Conservation (phyloP, 2,329 filamentous ascomycete species). For the Xylariaceae sp. region DNA sequence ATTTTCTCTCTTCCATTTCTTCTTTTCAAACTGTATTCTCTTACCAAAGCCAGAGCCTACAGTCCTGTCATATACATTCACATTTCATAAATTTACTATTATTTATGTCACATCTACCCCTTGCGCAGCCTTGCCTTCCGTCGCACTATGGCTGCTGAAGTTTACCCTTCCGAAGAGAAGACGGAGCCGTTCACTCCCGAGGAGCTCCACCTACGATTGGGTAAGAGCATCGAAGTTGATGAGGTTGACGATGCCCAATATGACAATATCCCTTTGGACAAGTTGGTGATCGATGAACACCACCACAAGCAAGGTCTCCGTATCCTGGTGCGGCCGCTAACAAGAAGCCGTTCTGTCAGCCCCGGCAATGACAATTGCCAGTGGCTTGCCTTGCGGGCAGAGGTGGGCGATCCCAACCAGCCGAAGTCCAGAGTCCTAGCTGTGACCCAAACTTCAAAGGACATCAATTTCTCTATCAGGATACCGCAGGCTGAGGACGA, state of each 20-base stretch:
- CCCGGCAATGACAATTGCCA: conserved; percentile 63
- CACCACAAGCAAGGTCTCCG: conserved; percentile 63
- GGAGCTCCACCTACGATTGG: conserved; percentile 59
- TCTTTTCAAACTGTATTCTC: conserved; percentile 24
- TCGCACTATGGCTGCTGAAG: conserved; percentile 55
- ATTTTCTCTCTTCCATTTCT: conserved; percentile 22
- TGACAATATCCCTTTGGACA: conserved; percentile 60
- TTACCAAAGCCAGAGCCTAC: conserved; percentile 16
- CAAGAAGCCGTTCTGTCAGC: conserved; percentile 60
- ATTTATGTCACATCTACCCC: conserved; percentile 18
- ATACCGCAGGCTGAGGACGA: conserved; percentile 56
- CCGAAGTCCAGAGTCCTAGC: conserved; percentile 64
- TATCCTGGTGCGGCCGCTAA: conserved; percentile 62
- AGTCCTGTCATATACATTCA: conserved; percentile 4
- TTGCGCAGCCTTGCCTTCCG: conserved; percentile 23
- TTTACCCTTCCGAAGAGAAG: conserved; percentile 56
- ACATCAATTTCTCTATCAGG: conserved; percentile 66
- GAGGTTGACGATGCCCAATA: conserved; percentile 48
- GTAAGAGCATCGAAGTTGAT: conserved; percentile 52
- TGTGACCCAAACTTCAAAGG: conserved; percentile 65
- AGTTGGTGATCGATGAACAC: conserved; percentile 57
- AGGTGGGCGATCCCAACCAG: conserved; percentile 57
- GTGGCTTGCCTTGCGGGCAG: conserved; percentile 63
- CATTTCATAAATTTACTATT: conserved; percentile 4
- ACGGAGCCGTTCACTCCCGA: conserved; percentile 66